Evolutionary conservation across 2,329 filamentous ascomycete species (phyloP).

Genomic region (Thelonectria discophora): DNA sequence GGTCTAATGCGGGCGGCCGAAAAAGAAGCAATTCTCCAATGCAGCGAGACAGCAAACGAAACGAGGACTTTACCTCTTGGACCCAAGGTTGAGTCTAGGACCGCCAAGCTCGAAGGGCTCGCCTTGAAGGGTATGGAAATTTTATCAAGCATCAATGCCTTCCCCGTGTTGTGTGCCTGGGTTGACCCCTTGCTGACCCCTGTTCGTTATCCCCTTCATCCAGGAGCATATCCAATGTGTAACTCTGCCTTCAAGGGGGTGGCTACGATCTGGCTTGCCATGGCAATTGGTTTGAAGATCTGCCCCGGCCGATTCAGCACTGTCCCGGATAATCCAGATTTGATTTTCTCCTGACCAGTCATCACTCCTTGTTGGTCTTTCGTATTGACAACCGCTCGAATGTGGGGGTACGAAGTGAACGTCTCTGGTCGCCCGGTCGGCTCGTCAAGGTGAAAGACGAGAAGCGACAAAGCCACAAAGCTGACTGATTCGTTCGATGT

Average conservation of each 20-base stretch:
- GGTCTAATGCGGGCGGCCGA: constrained; percentile 10
- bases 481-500: constrained; percentile 3
- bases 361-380: constrained; percentile 1
- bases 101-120: background rate
- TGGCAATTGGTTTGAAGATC: constrained; percentile 9
- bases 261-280: constrained; percentile 8
- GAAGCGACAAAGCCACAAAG: background rate
- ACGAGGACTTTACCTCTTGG: background rate
- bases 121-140: background rate
- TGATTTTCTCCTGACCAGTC: background rate
- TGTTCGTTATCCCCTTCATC: background rate
- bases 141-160: too few species aligned
- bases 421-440: background rate
- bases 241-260: constrained; percentile 3
- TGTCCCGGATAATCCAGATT: background rate
- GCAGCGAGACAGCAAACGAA: background rate
- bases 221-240: background rate
- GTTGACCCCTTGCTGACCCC: too few species aligned
- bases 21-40: constrained; percentile 5
- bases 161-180: too few species aligned
- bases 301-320: background rate
- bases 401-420: constrained; percentile 10
- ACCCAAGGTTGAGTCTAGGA: background rate
- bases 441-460: background rate
- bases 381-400: constrained; percentile 4